Percentiles rank a stretch among this genome's conserved stretches.
phyloP scores from a whole-genome alignment of 2,329 filamentous ascomycete genomes.

The Cladobotryum mycophilum region DNA sequence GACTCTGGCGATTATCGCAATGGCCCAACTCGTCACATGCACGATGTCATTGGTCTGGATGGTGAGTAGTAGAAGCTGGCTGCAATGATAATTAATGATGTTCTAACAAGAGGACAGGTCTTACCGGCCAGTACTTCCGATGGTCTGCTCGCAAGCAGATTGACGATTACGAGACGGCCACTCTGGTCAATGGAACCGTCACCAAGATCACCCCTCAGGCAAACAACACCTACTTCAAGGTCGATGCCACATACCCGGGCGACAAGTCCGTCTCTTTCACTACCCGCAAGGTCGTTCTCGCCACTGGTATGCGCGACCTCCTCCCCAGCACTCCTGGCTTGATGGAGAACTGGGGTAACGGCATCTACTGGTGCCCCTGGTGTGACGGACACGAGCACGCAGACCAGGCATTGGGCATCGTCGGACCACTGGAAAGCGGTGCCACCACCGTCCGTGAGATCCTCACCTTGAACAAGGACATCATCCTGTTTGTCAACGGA shows the following conservation, averaged over 20 bases:
- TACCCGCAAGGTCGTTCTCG: conserved; percentile 50
- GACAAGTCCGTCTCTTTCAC: conserved; percentile 29
- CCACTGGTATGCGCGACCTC: conserved; percentile 50
- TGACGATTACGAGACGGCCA: conserved; percentile 41
- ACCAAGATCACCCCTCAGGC: conserved; percentile 32
- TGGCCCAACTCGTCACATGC: conserved; percentile 49
- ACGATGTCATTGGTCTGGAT: conserved; percentile 55
- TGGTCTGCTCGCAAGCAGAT: conserved; percentile 48
- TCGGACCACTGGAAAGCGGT: conserved; percentile 40
- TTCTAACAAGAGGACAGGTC: conserved; percentile 31
- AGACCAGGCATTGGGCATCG: conserved; percentile 50
- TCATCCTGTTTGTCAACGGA: conserved; percentile 55
- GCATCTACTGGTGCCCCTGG: conserved; percentile 60
- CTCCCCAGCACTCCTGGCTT: conserved; percentile 51
- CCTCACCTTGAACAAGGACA: conserved; percentile 47
- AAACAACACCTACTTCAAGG: conserved; percentile 40
- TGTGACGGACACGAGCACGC: conserved; percentile 58
- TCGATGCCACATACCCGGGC: conserved; percentile 22
- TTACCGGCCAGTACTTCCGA: conserved; percentile 49
- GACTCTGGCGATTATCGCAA: conserved; percentile 56
- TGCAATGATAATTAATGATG: background rate
- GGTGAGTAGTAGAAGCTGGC: conserved; percentile 32
- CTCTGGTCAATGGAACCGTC: conserved; percentile 48
- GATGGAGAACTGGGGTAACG: conserved; percentile 49
- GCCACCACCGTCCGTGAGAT: conserved; percentile 44